Base-by-base conservation (phyloP, 2,329 filamentous ascomycete species). In the Onygenales sp. region DNA sequence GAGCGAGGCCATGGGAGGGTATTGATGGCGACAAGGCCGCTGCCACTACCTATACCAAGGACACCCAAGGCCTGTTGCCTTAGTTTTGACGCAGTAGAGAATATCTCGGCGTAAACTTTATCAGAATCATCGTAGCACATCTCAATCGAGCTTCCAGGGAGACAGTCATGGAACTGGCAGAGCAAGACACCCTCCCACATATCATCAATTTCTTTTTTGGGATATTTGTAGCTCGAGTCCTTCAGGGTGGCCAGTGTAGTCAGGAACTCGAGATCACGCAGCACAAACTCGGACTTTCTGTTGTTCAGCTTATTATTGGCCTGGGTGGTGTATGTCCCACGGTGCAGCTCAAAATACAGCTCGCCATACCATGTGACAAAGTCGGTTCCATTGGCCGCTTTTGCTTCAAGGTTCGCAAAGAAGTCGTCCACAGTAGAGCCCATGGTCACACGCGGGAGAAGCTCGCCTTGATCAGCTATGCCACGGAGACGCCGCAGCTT, bases 121-220 rank as follows among this genome's bases (percentile, higher is more conserved):
- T 95, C 87, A 2, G 91, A 95, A 66, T 98, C 93, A 67, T 95
- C 89, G 63, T 97, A 97, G 69, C 90, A 95, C 90, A 97, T 96
- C 69, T 94, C 91, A 62, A 98, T 97, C 36, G 84, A 88, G 66
- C 89, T 96, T 53, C 93, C 93, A 0, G 93, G 93, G 50, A 98
- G 78, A 67, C 93, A 97, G 67, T 98, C 93, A 60, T 98, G 93
- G 77, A 98, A 98, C 64, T 98, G 93, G 60, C 92, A 97, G 31
- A 97, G 81, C 27, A 97, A 78, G 2, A 92, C 86, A 53, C 81
- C 79, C 74, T 97, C 92, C 93, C 93, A 98, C 84, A 98, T 94
- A 54, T 86, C 80, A 65, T 98, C 93, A 53, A 98, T 85, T n/a
- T 93, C 83, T 66, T 87, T 82, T 72, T 95, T 96, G 8, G 93